A percentile compares a stretch with the other conserved stretches of the same genome.
Conservation (phyloP, 345 rosid species). For the Lumnitzera littorea region DNA sequence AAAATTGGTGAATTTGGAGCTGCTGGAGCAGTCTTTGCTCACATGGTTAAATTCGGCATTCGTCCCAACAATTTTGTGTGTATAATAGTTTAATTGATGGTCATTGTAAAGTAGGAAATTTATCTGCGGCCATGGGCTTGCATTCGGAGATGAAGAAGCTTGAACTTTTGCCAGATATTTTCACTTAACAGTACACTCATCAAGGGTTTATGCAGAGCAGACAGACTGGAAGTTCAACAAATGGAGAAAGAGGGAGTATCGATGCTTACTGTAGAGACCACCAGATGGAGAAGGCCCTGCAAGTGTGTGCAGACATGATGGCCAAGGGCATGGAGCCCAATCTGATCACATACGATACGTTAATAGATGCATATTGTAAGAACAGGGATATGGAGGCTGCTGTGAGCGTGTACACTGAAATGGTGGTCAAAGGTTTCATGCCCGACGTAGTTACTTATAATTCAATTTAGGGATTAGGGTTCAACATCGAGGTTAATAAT, state of each 20-base stretch:
- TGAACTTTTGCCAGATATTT: slow-evolving; percentile 39
- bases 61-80: slow-evolving; percentile 37
- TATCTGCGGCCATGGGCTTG: slow-evolving; percentile 34
- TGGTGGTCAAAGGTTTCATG: slow-evolving; percentile 44
- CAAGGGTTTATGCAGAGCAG: slow-evolving; percentile 30
- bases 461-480: slow-evolving; percentile 32
- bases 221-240: slow-evolving; percentile 33
- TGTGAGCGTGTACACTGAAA: slow-evolving; percentile 46
- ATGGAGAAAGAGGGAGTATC: slow-evolving; percentile 46
- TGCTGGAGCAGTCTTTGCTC: slow-evolving; percentile 38
- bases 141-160: slow-evolving; percentile 41
- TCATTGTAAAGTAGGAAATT: slow-evolving; percentile 32
- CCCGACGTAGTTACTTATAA: slow-evolving; percentile 56
- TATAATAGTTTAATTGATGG: slow-evolving; percentile 61
- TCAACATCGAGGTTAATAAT: too few species aligned
- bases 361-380: slow-evolving; percentile 60
- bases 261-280: slow-evolving; percentile 48
- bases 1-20: slow-evolving; percentile 35
- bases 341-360: slow-evolving; percentile 45
- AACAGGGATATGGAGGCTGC: slow-evolving; percentile 48
- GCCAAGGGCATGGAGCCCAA: slow-evolving; percentile 41
- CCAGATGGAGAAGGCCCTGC: slow-evolving; percentile 47
- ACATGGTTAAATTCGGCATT: slow-evolving; percentile 51
- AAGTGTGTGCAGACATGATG: slow-evolving; percentile 49
- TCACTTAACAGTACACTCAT: slow-evolving; percentile 57